Conservation (phyloP, 345 rosid genomes). For the Cardamine occulta region DNA sequence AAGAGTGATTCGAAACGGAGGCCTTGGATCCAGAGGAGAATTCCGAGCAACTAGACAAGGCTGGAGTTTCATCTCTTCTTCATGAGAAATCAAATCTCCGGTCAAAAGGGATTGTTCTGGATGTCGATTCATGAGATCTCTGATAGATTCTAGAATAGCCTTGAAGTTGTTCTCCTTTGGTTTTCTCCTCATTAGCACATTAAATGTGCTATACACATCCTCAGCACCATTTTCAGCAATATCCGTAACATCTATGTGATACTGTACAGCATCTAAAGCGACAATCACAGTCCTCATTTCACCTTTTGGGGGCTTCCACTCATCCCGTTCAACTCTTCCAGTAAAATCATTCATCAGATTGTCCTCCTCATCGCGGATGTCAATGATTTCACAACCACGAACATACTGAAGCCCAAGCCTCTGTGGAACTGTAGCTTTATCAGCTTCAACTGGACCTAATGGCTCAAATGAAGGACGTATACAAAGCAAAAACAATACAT, state of each 20-base stretch:
- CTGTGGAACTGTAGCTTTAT: constrained; percentile 86
- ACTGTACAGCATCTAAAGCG: constrained; percentile 96
- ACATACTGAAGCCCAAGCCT: constrained; percentile 94
- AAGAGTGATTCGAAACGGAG: constrained; percentile 82
- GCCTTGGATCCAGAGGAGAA: constrained; percentile 68
- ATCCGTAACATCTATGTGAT: constrained; percentile 93
- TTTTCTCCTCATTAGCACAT: constrained; percentile 94
- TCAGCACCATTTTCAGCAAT: constrained; percentile 93
- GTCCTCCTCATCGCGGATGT: constrained; percentile 92
- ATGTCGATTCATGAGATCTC: constrained; percentile 70
- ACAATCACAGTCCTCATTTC: constrained; percentile 88
- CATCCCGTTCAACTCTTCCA: constrained; percentile 90
- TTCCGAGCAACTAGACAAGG: constrained; percentile 40
- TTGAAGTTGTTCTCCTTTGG: constrained; percentile 99
- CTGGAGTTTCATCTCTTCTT: constrained; percentile 47
- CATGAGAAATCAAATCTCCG: constrained; percentile 44
- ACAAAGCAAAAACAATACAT: constrained; percentile 90
- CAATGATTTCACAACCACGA: constrained; percentile 93
- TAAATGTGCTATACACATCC: constrained; percentile 90
- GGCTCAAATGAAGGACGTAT: constrained; percentile 94
- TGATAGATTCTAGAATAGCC: constrained; percentile 95
- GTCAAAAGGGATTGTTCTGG: constrained; percentile 45
- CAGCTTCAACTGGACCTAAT: constrained; percentile 92
- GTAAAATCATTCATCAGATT: constrained; percentile 95
- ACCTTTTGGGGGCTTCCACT: constrained; percentile 99